Evolutionary conservation across 31 red algal genomes (phyloP).

Genomic region (Bonnemaisonia californica): DNA sequence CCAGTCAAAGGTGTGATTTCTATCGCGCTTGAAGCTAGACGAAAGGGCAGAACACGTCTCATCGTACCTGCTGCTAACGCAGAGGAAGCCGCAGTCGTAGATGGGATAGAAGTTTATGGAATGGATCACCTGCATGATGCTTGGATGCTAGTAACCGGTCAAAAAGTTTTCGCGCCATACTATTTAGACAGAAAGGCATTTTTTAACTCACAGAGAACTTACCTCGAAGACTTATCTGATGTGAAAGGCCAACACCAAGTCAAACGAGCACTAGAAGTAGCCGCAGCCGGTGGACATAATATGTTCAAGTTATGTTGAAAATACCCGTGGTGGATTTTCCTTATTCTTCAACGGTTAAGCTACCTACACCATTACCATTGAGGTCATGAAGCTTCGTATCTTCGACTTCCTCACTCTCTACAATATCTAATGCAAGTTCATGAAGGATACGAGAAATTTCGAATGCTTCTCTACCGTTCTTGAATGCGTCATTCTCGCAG

Average conservation of each 20-base stretch:
- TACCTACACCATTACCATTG: too few relatives aligned
- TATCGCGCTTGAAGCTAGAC: constrained; percentile 9
- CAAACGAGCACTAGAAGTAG: constrained; percentile 34
- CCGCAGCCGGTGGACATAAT: constrained; percentile 23
- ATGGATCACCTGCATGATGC: background rate
- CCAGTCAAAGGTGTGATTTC: constrained; percentile 4
- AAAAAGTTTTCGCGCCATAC: background rate
- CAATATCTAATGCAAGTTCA: too few relatives aligned
- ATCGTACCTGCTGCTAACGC: constrained; percentile 3
- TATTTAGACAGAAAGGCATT: background rate
- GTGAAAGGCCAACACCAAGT: constrained; percentile 18
- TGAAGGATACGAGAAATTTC: too few relatives aligned
- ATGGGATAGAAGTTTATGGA: background rate
- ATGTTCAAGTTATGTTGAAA: too few relatives aligned
- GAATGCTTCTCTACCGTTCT: too few relatives aligned
- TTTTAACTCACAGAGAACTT: background rate
- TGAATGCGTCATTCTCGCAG: too few relatives aligned
- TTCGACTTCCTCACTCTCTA: too few relatives aligned
- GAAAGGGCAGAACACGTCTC: background rate
- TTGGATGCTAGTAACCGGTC: background rate
- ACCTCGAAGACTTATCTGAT: background rate
- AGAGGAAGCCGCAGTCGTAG: background rate
- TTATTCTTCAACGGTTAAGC: too few relatives aligned
- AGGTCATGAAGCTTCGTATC: too few relatives aligned
- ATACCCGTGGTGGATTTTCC: too few relatives aligned